phyloP scores from a whole-genome alignment of 176 grass and related monocot species.

The Ensete ventricosum region DNA sequence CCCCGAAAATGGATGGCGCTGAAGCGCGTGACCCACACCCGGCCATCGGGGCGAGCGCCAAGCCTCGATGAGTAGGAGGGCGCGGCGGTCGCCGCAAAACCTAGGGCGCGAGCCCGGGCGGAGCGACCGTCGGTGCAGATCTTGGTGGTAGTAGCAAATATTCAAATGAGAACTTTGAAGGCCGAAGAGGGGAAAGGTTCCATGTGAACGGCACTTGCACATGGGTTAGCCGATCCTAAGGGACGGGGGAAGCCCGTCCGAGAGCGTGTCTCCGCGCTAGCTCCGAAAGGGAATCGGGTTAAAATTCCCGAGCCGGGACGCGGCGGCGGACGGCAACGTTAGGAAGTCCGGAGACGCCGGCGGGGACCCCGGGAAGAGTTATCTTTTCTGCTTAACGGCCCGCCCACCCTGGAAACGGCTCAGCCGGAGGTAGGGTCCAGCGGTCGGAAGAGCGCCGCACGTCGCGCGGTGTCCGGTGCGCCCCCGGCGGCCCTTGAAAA shows the following conservation, averaged over 20 bases:
- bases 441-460: slow-evolving; percentile 53
- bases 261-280: too few species aligned
- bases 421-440: slow-evolving; percentile 50
- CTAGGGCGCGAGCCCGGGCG: too few species aligned
- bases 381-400: too few species aligned
- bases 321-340: too few species aligned
- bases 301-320: too few species aligned
- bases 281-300: too few species aligned
- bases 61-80: neutral
- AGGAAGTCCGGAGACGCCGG: too few species aligned
- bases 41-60: slow-evolving; percentile 18
- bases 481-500: slow-evolving; percentile 56
- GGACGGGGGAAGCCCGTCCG: too few species aligned
- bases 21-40: slow-evolving; percentile 37
- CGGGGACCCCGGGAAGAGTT: too few species aligned
- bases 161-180: slow-evolving; percentile 62
- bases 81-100: too few species aligned
- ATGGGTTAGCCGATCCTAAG: slow-evolving; percentile 62
- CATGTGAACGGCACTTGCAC: slow-evolving; percentile 61
- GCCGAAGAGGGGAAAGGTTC: slow-evolving; percentile 55
- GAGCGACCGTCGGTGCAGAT: too few species aligned
- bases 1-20: slow-evolving; percentile 48
- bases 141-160: slow-evolving; percentile 54
- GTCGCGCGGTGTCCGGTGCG: slow-evolving; percentile 53
- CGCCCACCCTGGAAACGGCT: too few species aligned